A percentile compares a stretch with the other conserved stretches of the same genome.
Evolutionary conservation across 1,139 yeast genomes (phyloP).

Genomic region (Kazachstania sp.): DNA sequence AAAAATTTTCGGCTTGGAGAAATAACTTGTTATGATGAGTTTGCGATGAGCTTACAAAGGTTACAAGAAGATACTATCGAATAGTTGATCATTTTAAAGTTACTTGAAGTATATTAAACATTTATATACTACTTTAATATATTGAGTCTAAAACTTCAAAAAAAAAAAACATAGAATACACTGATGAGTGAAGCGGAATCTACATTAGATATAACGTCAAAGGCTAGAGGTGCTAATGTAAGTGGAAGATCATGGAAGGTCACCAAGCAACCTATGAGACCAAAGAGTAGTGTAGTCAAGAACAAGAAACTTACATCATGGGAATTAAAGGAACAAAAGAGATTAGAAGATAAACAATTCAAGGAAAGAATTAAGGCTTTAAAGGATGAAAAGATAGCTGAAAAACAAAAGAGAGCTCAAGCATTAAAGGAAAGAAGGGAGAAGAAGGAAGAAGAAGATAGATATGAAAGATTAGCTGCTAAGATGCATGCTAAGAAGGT

Average conservation of each 20-base stretch:
- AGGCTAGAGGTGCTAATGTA: slow-evolving; percentile 37
- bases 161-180: too few relatives aligned
- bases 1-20: too few relatives aligned
- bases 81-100: too few relatives aligned
- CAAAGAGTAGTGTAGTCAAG: slow-evolving; percentile 31
- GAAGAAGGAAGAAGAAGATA: slow-evolving; percentile 63
- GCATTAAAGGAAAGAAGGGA: slow-evolving; percentile 57
- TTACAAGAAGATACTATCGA: too few relatives aligned
- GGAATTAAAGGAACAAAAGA: slow-evolving; percentile 34
- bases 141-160: not conserved
- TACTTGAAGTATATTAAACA: too few relatives aligned
- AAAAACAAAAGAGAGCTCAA: slow-evolving; percentile 42
- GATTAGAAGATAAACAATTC: slow-evolving; percentile 34
- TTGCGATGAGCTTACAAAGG: too few relatives aligned
- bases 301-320: slow-evolving; percentile 31
- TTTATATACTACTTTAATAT: too few relatives aligned
- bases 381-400: slow-evolving; percentile 54
- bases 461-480: slow-evolving; percentile 60
- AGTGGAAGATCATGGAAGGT: slow-evolving; percentile 53
- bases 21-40: too few relatives aligned
- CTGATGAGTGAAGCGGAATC: slow-evolving; percentile 1
- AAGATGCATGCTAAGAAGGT: slow-evolving; percentile 74
- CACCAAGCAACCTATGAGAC: slow-evolving; percentile 40
- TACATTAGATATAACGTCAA: slow-evolving; percentile 3
- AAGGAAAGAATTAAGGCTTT: slow-evolving; percentile 43